Conservation (phyloP, 495 filamentous ascomycete genomes). For the Neurospora sp. region DNA sequence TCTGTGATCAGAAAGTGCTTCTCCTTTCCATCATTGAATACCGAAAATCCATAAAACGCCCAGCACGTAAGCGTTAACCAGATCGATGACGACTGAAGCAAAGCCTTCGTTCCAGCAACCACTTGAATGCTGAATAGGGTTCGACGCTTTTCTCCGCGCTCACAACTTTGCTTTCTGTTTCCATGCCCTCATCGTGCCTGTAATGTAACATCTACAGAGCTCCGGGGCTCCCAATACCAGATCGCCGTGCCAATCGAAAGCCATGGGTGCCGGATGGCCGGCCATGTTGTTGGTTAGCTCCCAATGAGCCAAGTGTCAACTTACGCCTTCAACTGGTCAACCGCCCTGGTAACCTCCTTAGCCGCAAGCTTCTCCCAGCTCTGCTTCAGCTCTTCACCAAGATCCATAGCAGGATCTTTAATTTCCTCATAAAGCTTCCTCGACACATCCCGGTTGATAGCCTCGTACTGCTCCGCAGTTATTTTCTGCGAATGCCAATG, state of each 20-base stretch:
- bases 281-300: neutral
- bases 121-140: neutral
- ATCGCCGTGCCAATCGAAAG: neutral
- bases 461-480: constrained; percentile 73
- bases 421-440: constrained; percentile 77
- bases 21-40: neutral
- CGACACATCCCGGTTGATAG: constrained; percentile 76
- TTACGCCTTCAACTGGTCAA: constrained; percentile 35
- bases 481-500: constrained; percentile 60
- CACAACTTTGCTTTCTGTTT: neutral
- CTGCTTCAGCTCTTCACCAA: constrained; percentile 44
- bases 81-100: neutral
- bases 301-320: neutral
- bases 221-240: neutral
- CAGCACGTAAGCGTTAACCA: neutral
- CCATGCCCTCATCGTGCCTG: neutral
- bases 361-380: constrained; percentile 60
- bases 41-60: neutral
- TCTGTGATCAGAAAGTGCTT: neutral
- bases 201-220: neutral
- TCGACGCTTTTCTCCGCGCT: neutral
- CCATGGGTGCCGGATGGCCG: neutral
- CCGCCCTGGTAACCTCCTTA: constrained; percentile 62
- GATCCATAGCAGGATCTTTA: constrained; percentile 39
- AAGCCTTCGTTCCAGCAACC: neutral